Conservation (phyloP, 495 filamentous ascomycete species). For the Penicillium ochrochloron region DNA sequence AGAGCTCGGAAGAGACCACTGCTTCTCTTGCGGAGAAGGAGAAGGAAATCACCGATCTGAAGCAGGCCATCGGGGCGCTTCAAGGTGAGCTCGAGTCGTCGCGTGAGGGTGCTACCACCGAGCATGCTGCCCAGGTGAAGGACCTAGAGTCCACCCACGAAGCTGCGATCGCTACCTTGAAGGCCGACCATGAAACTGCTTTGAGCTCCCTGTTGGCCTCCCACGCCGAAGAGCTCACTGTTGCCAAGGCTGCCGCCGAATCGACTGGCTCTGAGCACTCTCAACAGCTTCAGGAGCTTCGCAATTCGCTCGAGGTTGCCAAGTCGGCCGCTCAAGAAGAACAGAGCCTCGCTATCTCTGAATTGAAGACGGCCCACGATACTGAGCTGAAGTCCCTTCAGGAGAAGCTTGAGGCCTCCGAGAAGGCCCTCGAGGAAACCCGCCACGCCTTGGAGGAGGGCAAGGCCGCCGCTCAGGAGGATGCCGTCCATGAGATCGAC, state of each 20-base stretch:
- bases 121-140: constrained; percentile 41
- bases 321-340: constrained; percentile 39
- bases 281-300: constrained; percentile 46
- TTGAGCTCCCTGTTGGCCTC: constrained; percentile 35
- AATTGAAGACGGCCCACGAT: constrained; percentile 46
- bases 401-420: constrained; percentile 40
- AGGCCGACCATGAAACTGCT: constrained; percentile 42
- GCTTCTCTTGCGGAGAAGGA: constrained; percentile 44
- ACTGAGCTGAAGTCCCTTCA: constrained; percentile 40
- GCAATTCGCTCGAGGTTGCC: constrained; percentile 44
- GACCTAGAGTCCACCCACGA: constrained; percentile 48
- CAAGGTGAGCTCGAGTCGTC: constrained; percentile 44
- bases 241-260: constrained; percentile 41
- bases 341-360: constrained; percentile 36
- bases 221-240: constrained; percentile 44
- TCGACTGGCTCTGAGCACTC: constrained; percentile 38
- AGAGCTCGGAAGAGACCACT: constrained; percentile 33
- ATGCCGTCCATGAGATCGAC: constrained; percentile 48
- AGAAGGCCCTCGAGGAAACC: constrained; percentile 39
- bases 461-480: constrained; percentile 39
- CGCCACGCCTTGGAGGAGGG: constrained; percentile 46
- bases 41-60: constrained; percentile 44
- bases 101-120: constrained; percentile 35
- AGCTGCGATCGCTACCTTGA: constrained; percentile 39
- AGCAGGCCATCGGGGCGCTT: constrained; percentile 39